A percentile compares a stretch with the other conserved stretches of the same genome.
phyloP scores from a whole-genome alignment of 192 early-diverging fungal genomes.

The Rhizoclosmatium globosum region DNA sequence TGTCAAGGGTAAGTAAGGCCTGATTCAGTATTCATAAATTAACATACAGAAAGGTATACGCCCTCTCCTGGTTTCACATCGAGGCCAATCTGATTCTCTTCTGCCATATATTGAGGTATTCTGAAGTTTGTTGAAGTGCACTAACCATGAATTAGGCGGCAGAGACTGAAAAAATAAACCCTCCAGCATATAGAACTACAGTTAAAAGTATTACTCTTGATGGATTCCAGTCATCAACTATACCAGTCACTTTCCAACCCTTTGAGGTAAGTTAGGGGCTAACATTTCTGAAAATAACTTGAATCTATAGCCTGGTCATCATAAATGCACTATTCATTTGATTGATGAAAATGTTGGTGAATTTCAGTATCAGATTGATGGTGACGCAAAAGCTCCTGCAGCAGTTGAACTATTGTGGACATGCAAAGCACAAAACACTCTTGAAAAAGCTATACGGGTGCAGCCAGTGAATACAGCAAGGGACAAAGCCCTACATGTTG shows the following conservation, averaged over 20 bases:
- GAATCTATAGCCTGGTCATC: slow-evolving; percentile 44
- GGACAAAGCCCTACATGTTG: slow-evolving; percentile 53
- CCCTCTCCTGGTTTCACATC: slow-evolving; percentile 16
- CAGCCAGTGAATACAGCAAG: slow-evolving; percentile 45
- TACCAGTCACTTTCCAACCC: slow-evolving; percentile 53
- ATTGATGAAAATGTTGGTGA: slow-evolving; percentile 55
- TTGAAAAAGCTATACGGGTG: slow-evolving; percentile 59
- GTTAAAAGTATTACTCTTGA: slow-evolving; percentile 41
- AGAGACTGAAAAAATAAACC: slow-evolving; percentile 35
- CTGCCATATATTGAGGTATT: slow-evolving; percentile 28
- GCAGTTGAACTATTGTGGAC: slow-evolving; percentile 53
- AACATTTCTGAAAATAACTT: background rate
- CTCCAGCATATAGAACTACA: slow-evolving; percentile 42
- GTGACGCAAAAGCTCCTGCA: slow-evolving; percentile 39
- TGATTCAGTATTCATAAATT: slow-evolving; percentile 4
- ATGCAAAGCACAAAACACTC: slow-evolving; percentile 38
- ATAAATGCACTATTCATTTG: slow-evolving; percentile 55
- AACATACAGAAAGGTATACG: background rate
- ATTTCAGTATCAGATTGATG: slow-evolving; percentile 59
- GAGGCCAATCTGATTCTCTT: slow-evolving; percentile 20
- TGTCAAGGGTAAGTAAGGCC: slow-evolving; percentile 36
- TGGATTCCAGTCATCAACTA: slow-evolving; percentile 20
- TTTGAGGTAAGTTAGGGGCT: slow-evolving; percentile 44
- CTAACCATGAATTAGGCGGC: background rate
- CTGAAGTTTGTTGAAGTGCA: background rate